Conservation (phyloP, 2,329 filamentous ascomycete species). For the Didymella pomorum region DNA sequence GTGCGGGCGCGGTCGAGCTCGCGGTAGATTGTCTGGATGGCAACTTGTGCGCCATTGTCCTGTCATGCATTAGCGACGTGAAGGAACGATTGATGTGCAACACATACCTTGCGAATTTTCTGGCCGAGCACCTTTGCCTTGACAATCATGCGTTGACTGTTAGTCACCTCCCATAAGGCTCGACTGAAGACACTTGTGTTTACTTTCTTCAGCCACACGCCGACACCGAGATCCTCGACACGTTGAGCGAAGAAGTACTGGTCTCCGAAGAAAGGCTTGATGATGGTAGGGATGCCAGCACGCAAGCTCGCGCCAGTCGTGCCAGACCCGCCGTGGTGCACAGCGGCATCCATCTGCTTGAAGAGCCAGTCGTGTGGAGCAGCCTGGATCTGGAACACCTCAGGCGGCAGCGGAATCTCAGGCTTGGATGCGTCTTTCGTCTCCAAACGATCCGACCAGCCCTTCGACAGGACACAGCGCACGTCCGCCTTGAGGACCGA, state of each 20-base stretch:
- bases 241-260: conserved; percentile 94
- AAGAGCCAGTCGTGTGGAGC: conserved; percentile 98
- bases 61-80: conserved; percentile 49
- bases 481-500: conserved; percentile 91
- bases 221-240: conserved; percentile 92
- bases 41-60: conserved; percentile 89
- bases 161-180: conserved; percentile 89
- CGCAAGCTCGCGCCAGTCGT: conserved; percentile 93
- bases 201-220: conserved; percentile 86
- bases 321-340: conserved; percentile 92
- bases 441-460: conserved; percentile 87
- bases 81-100: conserved; percentile 19
- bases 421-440: conserved; percentile 65
- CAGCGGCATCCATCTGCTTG: conserved; percentile 88
- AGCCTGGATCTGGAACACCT: conserved; percentile 87
- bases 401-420: conserved; percentile 75
- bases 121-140: conserved; percentile 85
- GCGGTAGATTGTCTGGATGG: conserved; percentile 91
- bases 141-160: conserved; percentile 88
- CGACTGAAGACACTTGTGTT: conserved; percentile 85
- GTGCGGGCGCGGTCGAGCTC: conserved; percentile 92
- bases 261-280: conserved; percentile 97
- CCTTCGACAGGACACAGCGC: conserved; percentile 92
- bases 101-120: conserved; percentile 81
- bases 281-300: conserved; percentile 90